These are phyloP conservation scores for Aspergillus versicolor DNA, from an alignment of 2,329 filamentous ascomycete species.

Conservation along the genomic window DNA sequence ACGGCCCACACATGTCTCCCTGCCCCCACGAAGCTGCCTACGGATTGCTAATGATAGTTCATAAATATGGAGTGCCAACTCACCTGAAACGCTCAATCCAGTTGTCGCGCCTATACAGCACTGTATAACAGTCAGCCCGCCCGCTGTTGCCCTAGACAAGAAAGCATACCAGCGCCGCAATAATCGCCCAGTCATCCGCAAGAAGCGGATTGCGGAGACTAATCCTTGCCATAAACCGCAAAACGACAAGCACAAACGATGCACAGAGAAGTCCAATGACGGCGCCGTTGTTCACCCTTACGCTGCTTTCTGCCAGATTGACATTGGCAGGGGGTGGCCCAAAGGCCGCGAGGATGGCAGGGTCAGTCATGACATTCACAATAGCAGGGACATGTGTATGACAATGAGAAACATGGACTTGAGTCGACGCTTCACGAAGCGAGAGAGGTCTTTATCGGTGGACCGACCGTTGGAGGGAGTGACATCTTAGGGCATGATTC, in stretches of 20 bases:
- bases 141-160: background rate
- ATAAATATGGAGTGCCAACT: background rate
- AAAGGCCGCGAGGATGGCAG: constrained; percentile 14
- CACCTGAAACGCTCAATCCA: constrained; percentile 10
- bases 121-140: background rate
- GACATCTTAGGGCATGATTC: too few species aligned
- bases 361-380: background rate
- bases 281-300: constrained; percentile 9
- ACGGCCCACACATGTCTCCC: constrained; percentile 16
- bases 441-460: too few species aligned
- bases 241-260: constrained; percentile 7
- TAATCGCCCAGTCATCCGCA: constrained; percentile 18
- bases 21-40: constrained; percentile 12
- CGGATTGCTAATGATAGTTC: too few species aligned
- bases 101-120: constrained; percentile 9
- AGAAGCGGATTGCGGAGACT: constrained; percentile 10
- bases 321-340: constrained; percentile 11
- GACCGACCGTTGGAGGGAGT: too few species aligned
- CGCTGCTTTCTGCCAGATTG: constrained; percentile 8
- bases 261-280: constrained; percentile 12
- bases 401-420: too few species aligned
- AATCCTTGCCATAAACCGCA: constrained; percentile 16
- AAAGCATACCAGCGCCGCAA: constrained; percentile 11
- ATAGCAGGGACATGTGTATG: too few species aligned
- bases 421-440: too few species aligned